Evolutionary conservation across 164 flowering plant species (phyloP).

Genomic region (Stephania cephalantha): DNA sequence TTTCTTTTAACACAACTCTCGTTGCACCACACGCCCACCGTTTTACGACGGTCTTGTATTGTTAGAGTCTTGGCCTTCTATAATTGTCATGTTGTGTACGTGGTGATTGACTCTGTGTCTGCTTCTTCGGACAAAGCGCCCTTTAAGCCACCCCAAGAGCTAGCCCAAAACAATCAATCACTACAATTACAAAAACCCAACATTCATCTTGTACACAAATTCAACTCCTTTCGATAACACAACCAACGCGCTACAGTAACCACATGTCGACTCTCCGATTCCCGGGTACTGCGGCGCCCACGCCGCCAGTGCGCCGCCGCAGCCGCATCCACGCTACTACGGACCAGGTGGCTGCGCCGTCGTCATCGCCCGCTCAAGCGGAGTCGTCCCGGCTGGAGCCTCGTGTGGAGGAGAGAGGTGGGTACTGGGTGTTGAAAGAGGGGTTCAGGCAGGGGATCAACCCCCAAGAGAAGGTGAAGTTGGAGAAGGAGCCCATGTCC

Average conservation of each 20-base stretch:
- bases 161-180: too few relatives aligned
- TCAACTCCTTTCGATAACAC: neutral
- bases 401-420: conserved; percentile 75
- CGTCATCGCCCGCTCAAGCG: conserved; percentile 20
- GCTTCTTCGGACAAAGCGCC: conserved; percentile 2
- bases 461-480: conserved; percentile 81
- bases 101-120: too few relatives aligned
- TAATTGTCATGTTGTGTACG: too few relatives aligned
- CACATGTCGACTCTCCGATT: conserved; percentile 19
- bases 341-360: conserved; percentile 7
- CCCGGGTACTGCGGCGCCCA: conserved; percentile 16
- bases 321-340: neutral
- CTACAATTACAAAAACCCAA: too few relatives aligned
- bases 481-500: conserved; percentile 84
- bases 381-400: conserved; percentile 60
- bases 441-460: conserved; percentile 74
- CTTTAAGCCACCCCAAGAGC: conserved; percentile 14
- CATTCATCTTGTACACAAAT: too few relatives aligned
- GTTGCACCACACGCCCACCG: neutral
- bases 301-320: conserved; percentile 8
- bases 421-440: conserved; percentile 80
- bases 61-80: too few relatives aligned
- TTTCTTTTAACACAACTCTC: too few relatives aligned
- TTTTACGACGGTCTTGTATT: too few relatives aligned
- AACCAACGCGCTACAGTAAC: neutral